Percentiles rank a stretch among this genome's conserved stretches.
These are phyloP conservation scores for Diaporthe sp. DNA, from an alignment of 2,329 filamentous ascomycete species.

Conservation along the genomic window DNA sequence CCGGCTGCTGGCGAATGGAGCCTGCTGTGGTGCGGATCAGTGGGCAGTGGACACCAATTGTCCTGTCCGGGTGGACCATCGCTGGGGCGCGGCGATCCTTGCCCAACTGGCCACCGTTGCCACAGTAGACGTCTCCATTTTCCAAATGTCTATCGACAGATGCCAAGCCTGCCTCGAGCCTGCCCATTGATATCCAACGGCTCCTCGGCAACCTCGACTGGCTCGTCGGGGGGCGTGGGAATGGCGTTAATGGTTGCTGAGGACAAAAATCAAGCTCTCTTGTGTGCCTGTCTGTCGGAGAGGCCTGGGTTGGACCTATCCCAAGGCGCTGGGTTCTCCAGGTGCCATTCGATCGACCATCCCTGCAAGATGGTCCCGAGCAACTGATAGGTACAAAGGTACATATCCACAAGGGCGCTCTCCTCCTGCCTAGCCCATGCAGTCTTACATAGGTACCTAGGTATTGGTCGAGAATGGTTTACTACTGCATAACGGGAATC, in stretches of 20 bases:
- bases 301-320: not conserved
- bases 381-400: not conserved
- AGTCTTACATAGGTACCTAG: not conserved
- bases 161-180: slow-evolving; percentile 17
- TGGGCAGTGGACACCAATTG: not conserved
- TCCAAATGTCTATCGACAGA: slow-evolving; percentile 3
- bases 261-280: not conserved
- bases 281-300: not conserved
- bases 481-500: not conserved
- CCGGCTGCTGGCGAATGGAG: slow-evolving; percentile 1
- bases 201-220: slow-evolving; percentile 2
- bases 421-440: not conserved
- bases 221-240: not conserved
- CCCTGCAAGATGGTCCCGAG: not conserved
- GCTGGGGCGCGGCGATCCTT: slow-evolving; percentile 5
- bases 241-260: not conserved
- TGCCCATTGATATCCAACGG: not conserved
- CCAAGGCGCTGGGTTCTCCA: not conserved
- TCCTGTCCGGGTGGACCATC: not conserved
- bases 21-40: slow-evolving; percentile 4
- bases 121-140: not conserved
- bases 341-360: not conserved
- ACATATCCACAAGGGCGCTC: not conserved
- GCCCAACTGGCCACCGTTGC: slow-evolving; percentile 13
- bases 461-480: not conserved